Conservation (phyloP, 805 yeast genomes). For the Ogataea populi-albae region DNA sequence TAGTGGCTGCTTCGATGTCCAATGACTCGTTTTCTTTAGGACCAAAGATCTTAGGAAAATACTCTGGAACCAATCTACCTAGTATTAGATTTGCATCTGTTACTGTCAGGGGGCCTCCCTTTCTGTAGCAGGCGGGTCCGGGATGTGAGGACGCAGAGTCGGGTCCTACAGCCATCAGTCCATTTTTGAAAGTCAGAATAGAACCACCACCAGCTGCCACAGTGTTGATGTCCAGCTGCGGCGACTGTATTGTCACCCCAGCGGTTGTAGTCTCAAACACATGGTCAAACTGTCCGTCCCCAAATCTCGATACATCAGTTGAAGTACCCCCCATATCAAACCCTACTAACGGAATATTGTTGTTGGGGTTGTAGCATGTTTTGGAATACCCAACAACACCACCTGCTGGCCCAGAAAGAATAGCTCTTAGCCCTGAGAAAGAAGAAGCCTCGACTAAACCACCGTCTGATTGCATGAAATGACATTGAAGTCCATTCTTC, state of each 20-base stretch:
- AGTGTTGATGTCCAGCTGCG: constrained; percentile 38
- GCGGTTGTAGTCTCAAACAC: constrained; percentile 61
- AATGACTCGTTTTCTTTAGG: constrained; percentile 40
- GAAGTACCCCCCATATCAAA: constrained; percentile 41
- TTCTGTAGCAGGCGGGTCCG: constrained; percentile 48
- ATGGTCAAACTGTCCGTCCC: constrained; percentile 63
- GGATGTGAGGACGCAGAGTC: constrained; percentile 48
- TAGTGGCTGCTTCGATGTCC: constrained; percentile 33
- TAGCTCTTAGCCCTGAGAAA: constrained; percentile 51
- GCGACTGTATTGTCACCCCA: constrained; percentile 39
- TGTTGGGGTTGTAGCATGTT: constrained; percentile 36
- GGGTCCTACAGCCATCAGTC: constrained; percentile 44
- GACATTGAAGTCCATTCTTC: no score
- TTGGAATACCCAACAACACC: constrained; percentile 56
- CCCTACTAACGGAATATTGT: constrained; percentile 35
- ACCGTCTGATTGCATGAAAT: constrained; percentile 60
- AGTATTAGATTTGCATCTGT: constrained; percentile 45
- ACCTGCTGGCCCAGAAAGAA: constrained; percentile 59
- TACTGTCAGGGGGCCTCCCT: constrained; percentile 46
- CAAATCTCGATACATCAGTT: constrained; percentile 50
- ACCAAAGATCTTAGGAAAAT: constrained; percentile 47
- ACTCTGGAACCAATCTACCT: constrained; percentile 40
- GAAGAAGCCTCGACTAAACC: constrained; percentile 50
- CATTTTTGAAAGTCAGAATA: constrained; percentile 33
- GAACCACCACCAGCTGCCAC: constrained; percentile 60